Base-by-base conservation (phyloP, 257 asterid species). In the Solanum gracilifrons region DNA sequence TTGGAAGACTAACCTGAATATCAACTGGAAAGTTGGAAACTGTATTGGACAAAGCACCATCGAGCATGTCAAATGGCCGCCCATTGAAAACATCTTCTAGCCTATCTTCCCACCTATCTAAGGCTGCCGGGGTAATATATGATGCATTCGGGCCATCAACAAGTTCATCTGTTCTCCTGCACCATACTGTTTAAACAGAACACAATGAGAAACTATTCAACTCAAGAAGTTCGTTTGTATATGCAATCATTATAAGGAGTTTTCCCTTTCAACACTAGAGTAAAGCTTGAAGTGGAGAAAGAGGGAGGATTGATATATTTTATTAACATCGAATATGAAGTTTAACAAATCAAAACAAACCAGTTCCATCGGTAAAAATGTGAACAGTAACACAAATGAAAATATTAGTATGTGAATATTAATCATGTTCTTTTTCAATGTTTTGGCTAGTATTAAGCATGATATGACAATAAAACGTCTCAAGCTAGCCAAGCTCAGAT, bases 111-210 rank as follows among this genome's bases (percentile, higher is more conserved):
- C 99, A 97, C 87, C 99, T 91, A 85, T 97, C 98, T 90, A 97
- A 90, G 62, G 99, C 98, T 15, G 86, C 86, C 2, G 99, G 99
- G 43, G 98, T 97, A 88, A 97, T 97, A 84, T 97, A 99, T 25
- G 99, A 93, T 55, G 99, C 98, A 71, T 97, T 97, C 21, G 99
- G 99, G 86, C 99, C 99, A 86, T 97, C 99, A 77, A 97, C 99
- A 25, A 97, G 98, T 90, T 97, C 99, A 58, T 97, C 99, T 1
- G 99, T 97, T 91, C 99, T 93, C 91, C 99, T 91, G 90, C 99
- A 97, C 99, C 99, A 97, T 11, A 97, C 99, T 97, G 92, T 89
- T 79, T 51, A 85, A 86, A 82, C 84, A 85, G 36, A 64, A 27
- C 21, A 73, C 9, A 20, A 29, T 60, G 60, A 37, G 62, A 46